Conservation (phyloP, 768 basidiomycete genomes). For the Pulveroboletus sp. region DNA sequence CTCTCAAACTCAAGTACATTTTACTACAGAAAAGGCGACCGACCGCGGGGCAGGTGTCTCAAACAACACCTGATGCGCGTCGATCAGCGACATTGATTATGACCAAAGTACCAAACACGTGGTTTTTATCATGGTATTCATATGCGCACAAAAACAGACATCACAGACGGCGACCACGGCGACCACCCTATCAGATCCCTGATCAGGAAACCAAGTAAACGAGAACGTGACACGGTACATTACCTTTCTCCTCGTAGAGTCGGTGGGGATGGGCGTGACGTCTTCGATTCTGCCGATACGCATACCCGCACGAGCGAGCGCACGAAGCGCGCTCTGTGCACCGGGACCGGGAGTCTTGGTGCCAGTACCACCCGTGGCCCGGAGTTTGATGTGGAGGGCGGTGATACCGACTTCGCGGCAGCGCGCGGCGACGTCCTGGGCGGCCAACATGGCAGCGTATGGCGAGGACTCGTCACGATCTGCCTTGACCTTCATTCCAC, state of each 20-base stretch:
- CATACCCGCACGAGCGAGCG: conserved; percentile 98
- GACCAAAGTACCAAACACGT: conserved; percentile 33
- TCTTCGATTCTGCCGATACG: conserved; percentile 98
- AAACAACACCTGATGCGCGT: conserved; percentile 72
- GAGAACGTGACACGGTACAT: conserved; percentile 13
- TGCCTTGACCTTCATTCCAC: conserved; percentile 99
- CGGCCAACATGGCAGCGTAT: conserved; percentile 96
- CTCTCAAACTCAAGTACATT: background rate
- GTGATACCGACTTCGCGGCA: conserved; percentile 99
- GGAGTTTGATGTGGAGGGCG: conserved; percentile 97
- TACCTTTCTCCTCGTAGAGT: conserved; percentile 96
- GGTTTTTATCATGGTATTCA: conserved; percentile 14
- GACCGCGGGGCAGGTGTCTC: conserved; percentile 78
- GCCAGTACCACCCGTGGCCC: conserved; percentile 96
- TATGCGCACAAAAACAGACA: conserved; percentile 14
- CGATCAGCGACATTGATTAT: conserved; percentile 70
- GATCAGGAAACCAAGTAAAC: conserved; percentile 1
- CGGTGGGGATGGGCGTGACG: conserved; percentile 95
- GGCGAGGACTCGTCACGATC: conserved; percentile 99
- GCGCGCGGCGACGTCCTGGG: conserved; percentile 92
- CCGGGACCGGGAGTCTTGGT: conserved; percentile 99
- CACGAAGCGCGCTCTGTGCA: conserved; percentile 96
- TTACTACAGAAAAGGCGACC: conserved; percentile 23
- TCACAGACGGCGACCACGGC: conserved; percentile 95
- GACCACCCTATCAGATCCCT: conserved; percentile 73